A percentile compares a stretch with the other conserved stretches of the same genome.
Conservation (phyloP, 495 filamentous ascomycete genomes). For the Filosporella fistucella region DNA sequence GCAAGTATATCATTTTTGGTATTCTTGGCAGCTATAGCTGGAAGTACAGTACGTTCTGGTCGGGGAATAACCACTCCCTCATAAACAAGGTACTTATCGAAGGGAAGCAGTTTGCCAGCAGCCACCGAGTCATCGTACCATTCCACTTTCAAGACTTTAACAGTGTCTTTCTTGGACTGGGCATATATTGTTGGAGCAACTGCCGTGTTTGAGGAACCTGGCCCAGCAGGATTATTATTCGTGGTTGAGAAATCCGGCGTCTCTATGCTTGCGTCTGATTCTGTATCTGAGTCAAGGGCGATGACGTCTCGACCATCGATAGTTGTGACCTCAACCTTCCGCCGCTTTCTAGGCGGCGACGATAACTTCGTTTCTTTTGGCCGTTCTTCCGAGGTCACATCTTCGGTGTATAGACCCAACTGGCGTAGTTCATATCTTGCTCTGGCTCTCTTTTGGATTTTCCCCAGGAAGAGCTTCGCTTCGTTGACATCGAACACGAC, state of each 20-base stretch:
- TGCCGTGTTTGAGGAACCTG: background rate
- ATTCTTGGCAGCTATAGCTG: no score
- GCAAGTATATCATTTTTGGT: conserved; percentile 30
- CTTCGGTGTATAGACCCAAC: conserved; percentile 41
- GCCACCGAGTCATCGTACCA: conserved; percentile 69
- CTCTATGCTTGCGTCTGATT: conserved; percentile 14
- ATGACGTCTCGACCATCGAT: conserved; percentile 15
- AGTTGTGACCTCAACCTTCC: conserved; percentile 7
- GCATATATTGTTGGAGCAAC: background rate
- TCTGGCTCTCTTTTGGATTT: conserved; percentile 60
- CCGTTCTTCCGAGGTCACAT: background rate
- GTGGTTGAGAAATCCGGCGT: background rate
- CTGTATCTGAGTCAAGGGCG: conserved; percentile 31
- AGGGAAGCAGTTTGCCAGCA: conserved; percentile 45
- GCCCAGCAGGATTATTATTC: no score
- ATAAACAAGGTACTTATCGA: conserved; percentile 64
- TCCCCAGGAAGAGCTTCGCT: conserved; percentile 70
- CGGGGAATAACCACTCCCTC: conserved; percentile 33
- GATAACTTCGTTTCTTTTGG: no score
- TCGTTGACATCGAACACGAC: conserved; percentile 71
- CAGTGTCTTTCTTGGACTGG: conserved; percentile 26
- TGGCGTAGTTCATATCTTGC: conserved; percentile 74
- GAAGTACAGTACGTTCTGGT: conserved; percentile 10
- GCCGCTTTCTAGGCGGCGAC: conserved; percentile 5
- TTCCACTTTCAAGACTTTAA: conserved; percentile 68